phyloP scores from a whole-genome alignment of 176 grass and related monocot species.

The Cenchrus fungigraminus region DNA sequence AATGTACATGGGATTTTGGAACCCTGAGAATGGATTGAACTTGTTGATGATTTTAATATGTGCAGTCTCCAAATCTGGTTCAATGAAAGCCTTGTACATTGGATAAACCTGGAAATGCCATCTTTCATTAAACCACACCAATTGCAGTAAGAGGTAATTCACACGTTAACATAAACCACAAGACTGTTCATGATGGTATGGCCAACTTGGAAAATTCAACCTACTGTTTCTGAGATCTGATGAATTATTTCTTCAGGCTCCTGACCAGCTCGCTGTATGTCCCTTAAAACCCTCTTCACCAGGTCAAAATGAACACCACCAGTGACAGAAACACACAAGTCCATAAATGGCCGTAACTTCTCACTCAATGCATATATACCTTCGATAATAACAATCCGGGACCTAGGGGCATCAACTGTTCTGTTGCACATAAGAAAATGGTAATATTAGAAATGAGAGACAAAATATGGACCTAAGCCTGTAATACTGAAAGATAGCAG shows the following conservation, averaged over 20 bases:
- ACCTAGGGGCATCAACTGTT: slow-evolving; percentile 83
- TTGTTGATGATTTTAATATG: slow-evolving; percentile 98
- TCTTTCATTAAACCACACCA: slow-evolving; percentile 22
- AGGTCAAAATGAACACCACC: slow-evolving; percentile 99
- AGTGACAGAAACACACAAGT: slow-evolving; percentile 96
- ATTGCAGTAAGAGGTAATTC: background rate
- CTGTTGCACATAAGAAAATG: slow-evolving; percentile 56
- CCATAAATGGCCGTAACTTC: slow-evolving; percentile 75
- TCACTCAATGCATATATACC: slow-evolving; percentile 96
- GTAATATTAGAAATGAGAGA: slow-evolving; percentile 36
- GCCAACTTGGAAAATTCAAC: slow-evolving; percentile 39
- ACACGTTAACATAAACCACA: slow-evolving; percentile 26
- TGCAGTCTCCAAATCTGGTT: slow-evolving; percentile 87
- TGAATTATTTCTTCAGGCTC: slow-evolving; percentile 99
- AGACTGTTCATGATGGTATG: background rate
- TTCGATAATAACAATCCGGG: slow-evolving; percentile 90
- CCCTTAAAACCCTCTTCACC: slow-evolving; percentile 96
- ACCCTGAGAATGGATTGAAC: slow-evolving; percentile 64
- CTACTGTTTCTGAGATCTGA: slow-evolving; percentile 95
- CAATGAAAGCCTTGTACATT: slow-evolving; percentile 99
- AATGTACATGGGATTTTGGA: slow-evolving; percentile 99
- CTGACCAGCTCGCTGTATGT: slow-evolving; percentile 95
- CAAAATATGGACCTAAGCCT: slow-evolving; percentile 30
- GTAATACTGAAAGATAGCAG: slow-evolving; percentile 21
- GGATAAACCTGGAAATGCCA: slow-evolving; percentile 80